Conservation (phyloP, 495 filamentous ascomycete species). For the Thermothielavioides terrestris region DNA sequence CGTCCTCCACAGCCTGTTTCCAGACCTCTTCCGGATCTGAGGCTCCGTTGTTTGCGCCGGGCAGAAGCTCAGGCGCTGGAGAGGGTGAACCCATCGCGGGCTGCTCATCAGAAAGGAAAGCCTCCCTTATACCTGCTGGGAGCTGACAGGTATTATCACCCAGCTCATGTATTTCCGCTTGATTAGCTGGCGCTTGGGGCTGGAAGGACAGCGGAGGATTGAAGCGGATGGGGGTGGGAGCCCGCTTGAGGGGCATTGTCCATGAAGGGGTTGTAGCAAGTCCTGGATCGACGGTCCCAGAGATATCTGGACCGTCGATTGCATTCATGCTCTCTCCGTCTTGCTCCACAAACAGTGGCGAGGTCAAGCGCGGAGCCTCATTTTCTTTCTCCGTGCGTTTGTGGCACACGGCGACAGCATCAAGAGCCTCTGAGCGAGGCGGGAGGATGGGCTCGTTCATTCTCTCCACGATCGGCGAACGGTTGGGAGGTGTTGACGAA, state of each 20-base stretch:
- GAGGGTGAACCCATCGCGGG: background rate
- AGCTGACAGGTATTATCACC: background rate
- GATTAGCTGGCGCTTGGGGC: background rate
- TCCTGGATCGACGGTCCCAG: background rate
- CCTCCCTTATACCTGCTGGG: background rate
- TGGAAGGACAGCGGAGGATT: background rate
- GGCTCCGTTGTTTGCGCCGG: background rate
- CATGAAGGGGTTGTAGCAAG: background rate
- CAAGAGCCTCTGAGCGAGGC: background rate
- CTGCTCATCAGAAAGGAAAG: background rate
- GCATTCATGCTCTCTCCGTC: background rate
- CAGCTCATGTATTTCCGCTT: too few relatives aligned
- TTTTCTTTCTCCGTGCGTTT: background rate
- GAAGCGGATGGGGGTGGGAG: background rate
- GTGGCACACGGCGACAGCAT: background rate
- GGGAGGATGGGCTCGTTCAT: background rate
- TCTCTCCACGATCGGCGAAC: background rate
- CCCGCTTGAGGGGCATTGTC: background rate
- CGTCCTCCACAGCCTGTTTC: constrained; percentile 8
- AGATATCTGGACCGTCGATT: background rate
- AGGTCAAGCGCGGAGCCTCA: background rate
- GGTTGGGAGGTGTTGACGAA: background rate
- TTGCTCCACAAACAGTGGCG: constrained; percentile 5
- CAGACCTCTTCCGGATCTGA: constrained; percentile 4
- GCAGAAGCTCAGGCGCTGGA: background rate